phyloP scores from a whole-genome alignment of 129 eudicot genomes.

The Flaveria brownii region DNA sequence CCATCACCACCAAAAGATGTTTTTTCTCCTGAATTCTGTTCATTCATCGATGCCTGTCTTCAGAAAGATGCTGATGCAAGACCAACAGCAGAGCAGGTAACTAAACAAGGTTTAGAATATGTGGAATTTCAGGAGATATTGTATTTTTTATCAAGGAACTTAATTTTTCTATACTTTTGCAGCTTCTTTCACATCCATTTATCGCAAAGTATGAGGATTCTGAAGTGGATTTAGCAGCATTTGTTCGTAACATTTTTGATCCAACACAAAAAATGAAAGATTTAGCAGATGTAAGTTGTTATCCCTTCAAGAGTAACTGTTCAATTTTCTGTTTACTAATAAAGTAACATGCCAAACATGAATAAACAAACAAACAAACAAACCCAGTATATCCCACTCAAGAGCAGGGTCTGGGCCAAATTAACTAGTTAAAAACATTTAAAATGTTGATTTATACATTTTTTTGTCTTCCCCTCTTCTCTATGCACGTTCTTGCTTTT shows the following conservation, averaged over 20 bases:
- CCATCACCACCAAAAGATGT: constrained; percentile 70
- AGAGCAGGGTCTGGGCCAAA: too few relatives aligned
- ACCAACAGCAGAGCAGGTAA: constrained; percentile 97
- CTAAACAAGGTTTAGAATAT: constrained; percentile 16
- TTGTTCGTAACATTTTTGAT: constrained; percentile 83
- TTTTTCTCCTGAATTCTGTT: constrained; percentile 88
- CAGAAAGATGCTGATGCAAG: constrained; percentile 87
- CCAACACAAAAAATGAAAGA: constrained; percentile 94
- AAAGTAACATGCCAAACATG: constrained; percentile 12
- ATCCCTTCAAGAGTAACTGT: constrained; percentile 9
- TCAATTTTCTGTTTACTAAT: constrained; percentile 7
- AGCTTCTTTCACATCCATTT: constrained; percentile 94
- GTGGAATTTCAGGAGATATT: neutral
- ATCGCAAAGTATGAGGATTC: constrained; percentile 54
- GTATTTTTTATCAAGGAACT: constrained; percentile 10
- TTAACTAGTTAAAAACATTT: constrained; percentile 9
- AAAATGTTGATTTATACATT: neutral
- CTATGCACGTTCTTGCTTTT: neutral
- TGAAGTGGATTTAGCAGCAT: constrained; percentile 66
- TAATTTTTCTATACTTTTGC: constrained; percentile 27
- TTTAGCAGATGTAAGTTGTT: constrained; percentile 83
- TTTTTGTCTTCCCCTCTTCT: neutral
- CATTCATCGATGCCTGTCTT: constrained; percentile 85
- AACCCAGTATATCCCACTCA: too few relatives aligned
- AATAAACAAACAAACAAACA: too few relatives aligned